These are phyloP conservation scores for Phytophthora uliginosa DNA, from an alignment of 352 stramenopile genomes.

Conservation along the genomic window DNA sequence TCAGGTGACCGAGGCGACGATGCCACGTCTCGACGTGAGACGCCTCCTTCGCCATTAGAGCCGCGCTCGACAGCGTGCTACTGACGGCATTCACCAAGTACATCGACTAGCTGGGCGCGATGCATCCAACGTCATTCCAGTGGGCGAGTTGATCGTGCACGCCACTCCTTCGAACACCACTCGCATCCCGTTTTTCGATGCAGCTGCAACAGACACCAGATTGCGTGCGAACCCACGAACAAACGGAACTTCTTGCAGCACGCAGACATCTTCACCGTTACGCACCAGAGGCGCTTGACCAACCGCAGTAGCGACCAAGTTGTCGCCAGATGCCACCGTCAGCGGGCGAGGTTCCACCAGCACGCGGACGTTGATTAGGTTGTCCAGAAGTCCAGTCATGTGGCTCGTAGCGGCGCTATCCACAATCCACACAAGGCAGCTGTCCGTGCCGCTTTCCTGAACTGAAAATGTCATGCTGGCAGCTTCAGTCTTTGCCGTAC, in stretches of 20 bases:
- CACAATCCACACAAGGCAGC: no score
- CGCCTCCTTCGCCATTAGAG: not conserved
- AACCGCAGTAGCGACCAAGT: not conserved
- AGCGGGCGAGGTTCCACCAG: no score
- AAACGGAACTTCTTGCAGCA: not conserved
- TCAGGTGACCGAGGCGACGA: not conserved
- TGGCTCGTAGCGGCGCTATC: not conserved
- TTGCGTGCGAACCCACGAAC: no score
- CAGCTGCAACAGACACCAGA: no score
- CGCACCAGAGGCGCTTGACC: not conserved
- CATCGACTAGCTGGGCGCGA: not conserved
- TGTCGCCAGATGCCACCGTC: not conserved
- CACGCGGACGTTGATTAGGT: not conserved
- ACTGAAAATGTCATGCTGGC: not conserved
- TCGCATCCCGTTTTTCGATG: not conserved
- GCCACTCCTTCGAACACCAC: not conserved
- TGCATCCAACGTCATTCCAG: not conserved
- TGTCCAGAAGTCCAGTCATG: not conserved
- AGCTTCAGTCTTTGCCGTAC: not conserved
- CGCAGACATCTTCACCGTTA: not conserved
- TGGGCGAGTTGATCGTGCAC: not conserved
- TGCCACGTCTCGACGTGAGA: not conserved
- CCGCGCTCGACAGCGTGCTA: no score
- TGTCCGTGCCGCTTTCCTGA: not conserved
- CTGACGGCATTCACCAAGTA: no score